Evolutionary conservation across 2,329 filamentous ascomycete genomes (phyloP), one percentile per base, ranked within the genome.

Genomic region (Chalara sp.): DNA sequence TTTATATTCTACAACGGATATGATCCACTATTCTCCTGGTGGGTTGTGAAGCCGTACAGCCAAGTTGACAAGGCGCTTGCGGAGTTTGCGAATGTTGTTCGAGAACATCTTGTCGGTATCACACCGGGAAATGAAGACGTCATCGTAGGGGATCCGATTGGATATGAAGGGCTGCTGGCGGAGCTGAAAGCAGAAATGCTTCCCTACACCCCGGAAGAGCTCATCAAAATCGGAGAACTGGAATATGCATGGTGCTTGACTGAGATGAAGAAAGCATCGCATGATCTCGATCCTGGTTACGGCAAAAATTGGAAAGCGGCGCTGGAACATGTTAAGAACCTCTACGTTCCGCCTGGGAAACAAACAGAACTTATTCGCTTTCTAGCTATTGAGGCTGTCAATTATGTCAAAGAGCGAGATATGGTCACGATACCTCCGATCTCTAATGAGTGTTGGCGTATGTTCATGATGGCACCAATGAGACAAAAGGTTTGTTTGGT

Each of bases 111-210:
- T 1, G 72, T 74, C 0, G 76, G 76, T 3, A 68, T 77, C 48
- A 61, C 67, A 1, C 65, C 65, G 0, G 67, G 64, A 1, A 68
- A 73, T 45, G 64, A 71, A 1, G 72, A 78, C 48, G 71, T 73
- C 6, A 81, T 81, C 47, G 70, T 81, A 31, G 78, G 6, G 8
- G 72, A 82, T 53, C 78, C 79, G 0, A 78, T 81, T 46, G 78
- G 80, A 1, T 64, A 71, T 4, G 69, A 72, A 0, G 76, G 72
- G 0, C 65, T 83, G 1, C 62, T 78, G 1, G 68, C 70, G 8
- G 78, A 80, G 47, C 69, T 83, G 1, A 68, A 74, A 50, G 71
- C 73, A 1, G 79, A 83, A 61, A 74, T 79, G 70, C 79, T 83
- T 46, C 72, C 76, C 0, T 83, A 82, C 57, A 69, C 72, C 0